Percentiles rank a stretch among this genome's conserved stretches.
Evolutionary conservation across 202 grass and related monocot genomes (phyloP).

Genomic region (Zizania palustris): DNA sequence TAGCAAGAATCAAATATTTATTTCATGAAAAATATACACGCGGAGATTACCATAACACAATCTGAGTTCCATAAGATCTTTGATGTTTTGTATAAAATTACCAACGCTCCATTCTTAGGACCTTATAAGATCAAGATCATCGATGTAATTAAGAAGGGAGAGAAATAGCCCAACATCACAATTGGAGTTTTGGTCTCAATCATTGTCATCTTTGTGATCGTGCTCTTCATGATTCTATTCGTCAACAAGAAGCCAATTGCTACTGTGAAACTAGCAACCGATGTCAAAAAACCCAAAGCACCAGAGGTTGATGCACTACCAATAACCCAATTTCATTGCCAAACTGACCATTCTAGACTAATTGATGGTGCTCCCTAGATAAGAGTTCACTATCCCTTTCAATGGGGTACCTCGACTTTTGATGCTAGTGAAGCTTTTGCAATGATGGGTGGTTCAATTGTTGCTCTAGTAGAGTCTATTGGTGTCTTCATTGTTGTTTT

Average conservation of each 20-base stretch:
- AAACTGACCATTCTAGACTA: slow-evolving; percentile 87
- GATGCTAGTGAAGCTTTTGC: slow-evolving; percentile 99
- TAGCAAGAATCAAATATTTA: too few relatives aligned
- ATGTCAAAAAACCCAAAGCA: slow-evolving; percentile 28
- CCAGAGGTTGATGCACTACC: slow-evolving; percentile 52
- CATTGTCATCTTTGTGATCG: slow-evolving; percentile 50
- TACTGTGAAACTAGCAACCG: slow-evolving; percentile 32
- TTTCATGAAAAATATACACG: too few relatives aligned
- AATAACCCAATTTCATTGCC: slow-evolving; percentile 96
- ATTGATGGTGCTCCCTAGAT: slow-evolving; percentile 90
- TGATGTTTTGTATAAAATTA: slow-evolving; percentile 78
- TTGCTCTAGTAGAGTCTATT: slow-evolving; percentile 95
- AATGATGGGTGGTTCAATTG: slow-evolving; percentile 97
- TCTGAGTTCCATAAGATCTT: too few relatives aligned
- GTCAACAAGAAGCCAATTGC: slow-evolving; percentile 70
- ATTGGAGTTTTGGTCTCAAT: slow-evolving; percentile 69
- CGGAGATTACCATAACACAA: too few relatives aligned
- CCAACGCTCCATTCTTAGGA: slow-evolving; percentile 71
- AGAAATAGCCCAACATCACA: slow-evolving; percentile 82
- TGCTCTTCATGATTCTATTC: slow-evolving; percentile 65
- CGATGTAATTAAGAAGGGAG: slow-evolving; percentile 81
- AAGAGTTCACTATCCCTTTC: slow-evolving; percentile 98
- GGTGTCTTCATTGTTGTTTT: slow-evolving; percentile 88
- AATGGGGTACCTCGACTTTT: slow-evolving; percentile 95
- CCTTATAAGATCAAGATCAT: slow-evolving; percentile 88